phyloP scores from a whole-genome alignment of 148 eudicot genomes.

The Vaccinium macrocarpon region DNA sequence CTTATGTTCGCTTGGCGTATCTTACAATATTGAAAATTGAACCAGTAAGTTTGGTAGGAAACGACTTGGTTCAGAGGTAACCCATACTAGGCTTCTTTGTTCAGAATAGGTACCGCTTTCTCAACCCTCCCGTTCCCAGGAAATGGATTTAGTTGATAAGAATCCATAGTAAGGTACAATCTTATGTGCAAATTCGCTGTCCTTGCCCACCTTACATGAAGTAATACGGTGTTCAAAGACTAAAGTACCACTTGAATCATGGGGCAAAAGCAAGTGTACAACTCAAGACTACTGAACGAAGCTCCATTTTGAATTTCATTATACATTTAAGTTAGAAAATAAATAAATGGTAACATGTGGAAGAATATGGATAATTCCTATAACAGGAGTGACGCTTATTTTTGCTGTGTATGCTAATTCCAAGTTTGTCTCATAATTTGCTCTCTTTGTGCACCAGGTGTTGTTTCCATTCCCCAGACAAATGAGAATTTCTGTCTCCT shows the following conservation, averaged over 20 bases:
- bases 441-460: constrained; percentile 29
- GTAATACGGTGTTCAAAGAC: neutral
- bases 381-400: neutral
- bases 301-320: too few species aligned
- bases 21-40: too few species aligned
- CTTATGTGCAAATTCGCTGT: neutral
- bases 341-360: neutral
- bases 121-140: neutral
- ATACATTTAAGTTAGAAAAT: neutral
- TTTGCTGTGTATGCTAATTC: neutral
- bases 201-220: neutral
- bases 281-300: neutral
- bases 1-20: too few species aligned
- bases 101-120: too few species aligned
- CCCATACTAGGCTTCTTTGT: too few species aligned
- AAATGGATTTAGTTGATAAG: neutral
- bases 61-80: too few species aligned
- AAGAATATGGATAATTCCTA: neutral
- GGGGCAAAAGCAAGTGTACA: neutral
- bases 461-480: constrained; percentile 50
- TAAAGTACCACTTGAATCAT: neutral
- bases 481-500: constrained; percentile 50
- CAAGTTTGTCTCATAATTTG: neutral
- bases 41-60: too few species aligned
- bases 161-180: neutral